A percentile compares a stretch with the other conserved stretches of the same genome.
These are phyloP conservation scores for Spergularia bocconei DNA, from an alignment of 148 eudicot genomes.

Conservation along the genomic window DNA sequence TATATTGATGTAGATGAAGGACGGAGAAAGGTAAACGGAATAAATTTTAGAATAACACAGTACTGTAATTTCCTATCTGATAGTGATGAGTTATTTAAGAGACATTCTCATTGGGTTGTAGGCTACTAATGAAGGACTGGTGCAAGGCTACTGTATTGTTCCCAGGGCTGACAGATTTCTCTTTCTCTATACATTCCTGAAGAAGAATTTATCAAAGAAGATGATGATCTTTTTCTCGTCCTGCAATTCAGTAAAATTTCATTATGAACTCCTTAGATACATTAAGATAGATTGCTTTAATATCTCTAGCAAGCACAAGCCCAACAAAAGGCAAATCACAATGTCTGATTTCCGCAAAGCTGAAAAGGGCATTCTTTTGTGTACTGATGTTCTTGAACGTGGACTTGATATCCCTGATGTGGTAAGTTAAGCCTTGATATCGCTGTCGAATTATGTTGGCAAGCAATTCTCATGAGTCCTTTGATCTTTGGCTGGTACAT, in stretches of 20 bases:
- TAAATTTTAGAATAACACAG: background rate
- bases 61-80: background rate
- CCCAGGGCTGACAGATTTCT: conserved; percentile 10
- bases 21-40: conserved; percentile 50
- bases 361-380: conserved; percentile 73
- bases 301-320: conserved; percentile 89
- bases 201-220: conserved; percentile 9
- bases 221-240: conserved; percentile 89
- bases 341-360: conserved; percentile 75
- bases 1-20: conserved; percentile 25
- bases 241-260: conserved; percentile 82
- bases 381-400: conserved; percentile 91
- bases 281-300: conserved; percentile 62
- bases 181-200: conserved; percentile 10
- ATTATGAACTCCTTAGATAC: conserved; percentile 68
- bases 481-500: too few relatives aligned
- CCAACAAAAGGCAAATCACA: conserved; percentile 62
- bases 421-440: conserved; percentile 37
- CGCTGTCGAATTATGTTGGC: background rate
- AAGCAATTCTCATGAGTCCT: too few relatives aligned
- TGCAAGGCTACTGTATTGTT: conserved; percentile 14
- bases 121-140: conserved; percentile 17
- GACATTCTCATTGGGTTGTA: background rate
- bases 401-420: conserved; percentile 90
- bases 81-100: background rate